Percentiles rank a stretch among this genome's conserved stretches.
These are phyloP conservation scores for Astrothelium macrocarpum DNA, from an alignment of 495 filamentous ascomycete genomes.

Conservation along the genomic window DNA sequence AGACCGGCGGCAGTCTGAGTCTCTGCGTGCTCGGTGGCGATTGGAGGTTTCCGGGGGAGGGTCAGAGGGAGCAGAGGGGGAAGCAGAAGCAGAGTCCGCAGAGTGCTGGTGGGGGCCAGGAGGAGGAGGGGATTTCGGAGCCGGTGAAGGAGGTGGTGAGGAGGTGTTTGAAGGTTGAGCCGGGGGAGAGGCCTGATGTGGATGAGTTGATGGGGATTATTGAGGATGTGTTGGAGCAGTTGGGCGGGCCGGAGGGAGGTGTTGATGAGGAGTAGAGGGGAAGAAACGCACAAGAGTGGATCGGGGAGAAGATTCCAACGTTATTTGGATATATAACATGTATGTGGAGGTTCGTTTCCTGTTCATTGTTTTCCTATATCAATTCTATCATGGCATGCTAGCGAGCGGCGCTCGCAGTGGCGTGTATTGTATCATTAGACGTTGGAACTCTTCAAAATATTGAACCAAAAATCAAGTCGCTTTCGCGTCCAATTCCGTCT, in stretches of 20 bases:
- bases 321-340: neutral
- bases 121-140: slow-evolving; percentile 52
- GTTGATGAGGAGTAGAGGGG: slow-evolving; percentile 10
- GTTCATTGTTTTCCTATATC: too few relatives aligned
- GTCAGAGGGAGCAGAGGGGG: slow-evolving; percentile 35
- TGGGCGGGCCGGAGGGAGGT: slow-evolving; percentile 45
- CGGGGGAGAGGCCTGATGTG: slow-evolving; percentile 81
- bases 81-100: slow-evolving; percentile 46
- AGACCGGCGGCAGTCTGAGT: slow-evolving; percentile 86
- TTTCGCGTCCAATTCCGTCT: neutral
- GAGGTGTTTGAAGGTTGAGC: slow-evolving; percentile 85
- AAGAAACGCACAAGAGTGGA: neutral
- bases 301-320: neutral
- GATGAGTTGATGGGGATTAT: slow-evolving; percentile 77
- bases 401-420: neutral
- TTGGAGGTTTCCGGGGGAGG: slow-evolving; percentile 88
- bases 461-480: neutral
- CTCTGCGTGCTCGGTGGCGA: slow-evolving; percentile 86
- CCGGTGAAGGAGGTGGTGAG: slow-evolving; percentile 75
- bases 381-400: neutral
- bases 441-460: too few relatives aligned
- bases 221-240: slow-evolving; percentile 54
- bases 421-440: too few relatives aligned
- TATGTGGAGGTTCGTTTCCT: too few relatives aligned
- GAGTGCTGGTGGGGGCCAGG: slow-evolving; percentile 28